These are phyloP conservation scores for Paspalum notatum DNA, from an alignment of 176 grass and related monocot species.

Conservation along the genomic window DNA sequence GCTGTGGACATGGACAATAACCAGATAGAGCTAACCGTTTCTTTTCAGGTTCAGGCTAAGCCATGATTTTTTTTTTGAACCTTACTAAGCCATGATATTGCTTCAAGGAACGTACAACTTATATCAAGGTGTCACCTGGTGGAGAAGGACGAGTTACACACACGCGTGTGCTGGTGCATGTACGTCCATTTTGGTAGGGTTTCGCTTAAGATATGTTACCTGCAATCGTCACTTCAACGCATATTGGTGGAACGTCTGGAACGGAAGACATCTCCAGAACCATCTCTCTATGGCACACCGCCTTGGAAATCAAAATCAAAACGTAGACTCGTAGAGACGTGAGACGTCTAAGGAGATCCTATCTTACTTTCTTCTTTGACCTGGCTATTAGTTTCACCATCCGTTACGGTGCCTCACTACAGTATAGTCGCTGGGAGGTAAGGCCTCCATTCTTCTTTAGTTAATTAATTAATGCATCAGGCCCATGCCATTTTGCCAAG, in stretches of 20 bases:
- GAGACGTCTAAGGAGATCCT: no score
- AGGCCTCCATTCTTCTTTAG: no score
- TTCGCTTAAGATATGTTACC: not conserved
- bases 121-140: not conserved
- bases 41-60: not conserved
- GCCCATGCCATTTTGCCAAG: no score
- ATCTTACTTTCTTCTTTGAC: not conserved
- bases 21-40: no score
- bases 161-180: not conserved
- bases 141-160: not conserved
- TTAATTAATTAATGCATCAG: no score
- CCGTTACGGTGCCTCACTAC: not conserved
- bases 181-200: no score
- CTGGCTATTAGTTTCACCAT: not conserved
- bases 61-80: no score
- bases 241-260: no score
- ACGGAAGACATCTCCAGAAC: not conserved
- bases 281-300: not conserved
- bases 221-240: not conserved
- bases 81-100: not conserved
- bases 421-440: no score
- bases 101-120: conserved; percentile 28
- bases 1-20: no score
- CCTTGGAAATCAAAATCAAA: not conserved
- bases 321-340: no score